Percentiles rank a stretch among this genome's conserved stretches.
phyloP scores from a whole-genome alignment of 208 protist genomes.

The Leishmania braziliensis region DNA sequence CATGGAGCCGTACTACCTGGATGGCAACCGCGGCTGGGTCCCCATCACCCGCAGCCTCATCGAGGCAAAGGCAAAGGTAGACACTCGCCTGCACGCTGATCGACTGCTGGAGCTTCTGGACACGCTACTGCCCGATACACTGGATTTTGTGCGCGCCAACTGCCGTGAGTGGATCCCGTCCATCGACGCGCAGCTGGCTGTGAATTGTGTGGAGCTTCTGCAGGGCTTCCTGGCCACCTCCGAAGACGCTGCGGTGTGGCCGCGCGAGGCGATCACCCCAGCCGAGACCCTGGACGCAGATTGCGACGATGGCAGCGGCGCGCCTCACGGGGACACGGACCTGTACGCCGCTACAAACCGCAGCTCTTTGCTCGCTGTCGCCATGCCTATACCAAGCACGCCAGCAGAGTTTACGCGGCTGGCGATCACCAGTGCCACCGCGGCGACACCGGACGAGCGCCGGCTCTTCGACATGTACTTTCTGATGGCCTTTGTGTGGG shows the following conservation, averaged over 20 bases:
- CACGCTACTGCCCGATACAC: slow-evolving; percentile 69
- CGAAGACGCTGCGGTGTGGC: slow-evolving; percentile 59
- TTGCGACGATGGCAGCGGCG: slow-evolving; percentile 27
- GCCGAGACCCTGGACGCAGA: slow-evolving; percentile 36
- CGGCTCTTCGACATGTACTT: slow-evolving; percentile 94
- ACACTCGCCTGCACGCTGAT: slow-evolving; percentile 51
- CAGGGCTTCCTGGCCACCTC: slow-evolving; percentile 68
- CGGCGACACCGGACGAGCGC: slow-evolving; percentile 43
- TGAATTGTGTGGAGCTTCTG: slow-evolving; percentile 92
- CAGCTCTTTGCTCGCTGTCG: slow-evolving; percentile 13
- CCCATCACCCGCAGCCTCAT: slow-evolving; percentile 78
- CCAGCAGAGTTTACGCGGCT: slow-evolving; percentile 78
- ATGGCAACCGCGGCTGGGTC: slow-evolving; percentile 89
- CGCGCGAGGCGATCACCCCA: slow-evolving; percentile 40
- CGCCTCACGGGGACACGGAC: slow-evolving; percentile 8
- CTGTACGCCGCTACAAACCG: slow-evolving; percentile 12
- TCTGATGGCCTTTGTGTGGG: slow-evolving; percentile 97
- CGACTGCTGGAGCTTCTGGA: slow-evolving; percentile 82
- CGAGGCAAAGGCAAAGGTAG: slow-evolving; percentile 43
- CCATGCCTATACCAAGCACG: slow-evolving; percentile 24
- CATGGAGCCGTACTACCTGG: slow-evolving; percentile 94
- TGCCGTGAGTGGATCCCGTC: slow-evolving; percentile 91
- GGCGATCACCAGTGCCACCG: slow-evolving; percentile 56
- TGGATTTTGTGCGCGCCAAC: slow-evolving; percentile 88
- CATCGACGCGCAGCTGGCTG: slow-evolving; percentile 89